These are phyloP conservation scores for Monilinia aucupariae DNA, from an alignment of 2,329 filamentous ascomycete species.

Conservation along the genomic window DNA sequence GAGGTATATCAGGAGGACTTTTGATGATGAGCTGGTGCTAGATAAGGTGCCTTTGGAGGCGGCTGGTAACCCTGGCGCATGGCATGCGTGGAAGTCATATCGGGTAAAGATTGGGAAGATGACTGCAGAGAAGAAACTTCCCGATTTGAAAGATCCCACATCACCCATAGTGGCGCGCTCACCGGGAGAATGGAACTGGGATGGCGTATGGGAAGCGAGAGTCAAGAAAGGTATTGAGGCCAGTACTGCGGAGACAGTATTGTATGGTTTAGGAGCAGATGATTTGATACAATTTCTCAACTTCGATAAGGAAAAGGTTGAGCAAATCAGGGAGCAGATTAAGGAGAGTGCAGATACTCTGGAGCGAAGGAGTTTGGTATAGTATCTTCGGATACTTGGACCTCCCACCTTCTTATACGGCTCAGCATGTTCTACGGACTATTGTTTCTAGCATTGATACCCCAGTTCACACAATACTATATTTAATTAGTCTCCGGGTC, in stretches of 20 bases:
- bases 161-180: constrained; percentile 37
- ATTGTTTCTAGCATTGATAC: constrained; percentile 16
- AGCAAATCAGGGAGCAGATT: constrained; percentile 54
- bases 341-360: constrained; percentile 42
- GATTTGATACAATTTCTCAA: constrained; percentile 68
- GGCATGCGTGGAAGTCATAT: constrained; percentile 85
- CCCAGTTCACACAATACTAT: constrained; percentile 1
- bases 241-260: constrained; percentile 71
- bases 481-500: neutral
- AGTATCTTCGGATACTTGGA: constrained; percentile 29
- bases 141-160: neutral
- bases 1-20: constrained; percentile 74
- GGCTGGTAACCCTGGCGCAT: constrained; percentile 84
- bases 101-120: constrained; percentile 43
- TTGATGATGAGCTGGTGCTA: constrained; percentile 70
- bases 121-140: constrained; percentile 19
- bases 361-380: constrained; percentile 28
- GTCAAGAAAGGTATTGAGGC: constrained; percentile 72
- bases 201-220: constrained; percentile 90
- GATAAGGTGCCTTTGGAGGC: constrained; percentile 75
- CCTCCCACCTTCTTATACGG: neutral
- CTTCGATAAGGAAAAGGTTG: constrained; percentile 55
- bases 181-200: constrained; percentile 94
- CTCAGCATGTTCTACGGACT: constrained; percentile 6
- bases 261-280: constrained; percentile 66